Percentiles rank a stretch among this genome's conserved stretches.
Evolutionary conservation across 257 asterid species (phyloP).

Genomic region (Forsythia viridissima): DNA sequence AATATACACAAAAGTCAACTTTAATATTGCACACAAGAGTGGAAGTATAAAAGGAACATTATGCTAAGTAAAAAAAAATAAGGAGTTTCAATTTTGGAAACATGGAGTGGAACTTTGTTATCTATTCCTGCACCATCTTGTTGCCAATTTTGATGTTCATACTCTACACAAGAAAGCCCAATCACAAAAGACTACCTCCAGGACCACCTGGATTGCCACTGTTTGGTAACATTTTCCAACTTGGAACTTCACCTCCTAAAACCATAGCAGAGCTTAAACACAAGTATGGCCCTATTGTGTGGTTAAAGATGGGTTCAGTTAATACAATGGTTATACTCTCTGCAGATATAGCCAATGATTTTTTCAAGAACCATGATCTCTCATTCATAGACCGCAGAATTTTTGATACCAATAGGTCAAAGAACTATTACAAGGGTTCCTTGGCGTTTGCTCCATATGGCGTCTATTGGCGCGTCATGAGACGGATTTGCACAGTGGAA

Average conservation of each 20-base stretch:
- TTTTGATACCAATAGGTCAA: constrained; percentile 41
- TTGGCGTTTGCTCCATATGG: constrained; percentile 53
- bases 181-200: constrained; percentile 37
- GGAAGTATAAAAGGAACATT: too few relatives aligned
- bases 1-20: too few relatives aligned
- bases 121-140: background rate
- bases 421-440: constrained; percentile 45
- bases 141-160: background rate
- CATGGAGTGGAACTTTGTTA: background rate
- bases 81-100: too few relatives aligned
- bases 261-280: constrained; percentile 33
- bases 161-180: background rate
- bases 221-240: constrained; percentile 51
- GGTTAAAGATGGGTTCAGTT: constrained; percentile 50
- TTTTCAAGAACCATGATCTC: constrained; percentile 68
- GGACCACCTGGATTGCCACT: constrained; percentile 55
- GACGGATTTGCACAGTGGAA: constrained; percentile 58
- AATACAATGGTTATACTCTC: constrained; percentile 51
- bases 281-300: constrained; percentile 43
- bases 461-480: constrained; percentile 53
- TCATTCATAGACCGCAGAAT: constrained; percentile 49
- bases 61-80: too few relatives aligned
- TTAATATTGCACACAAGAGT: too few relatives aligned
- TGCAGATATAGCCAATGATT: constrained; percentile 44
- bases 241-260: constrained; percentile 51